Conservation (phyloP, 2,329 filamentous ascomycete species). For the Thermomyces lanuginosus region DNA sequence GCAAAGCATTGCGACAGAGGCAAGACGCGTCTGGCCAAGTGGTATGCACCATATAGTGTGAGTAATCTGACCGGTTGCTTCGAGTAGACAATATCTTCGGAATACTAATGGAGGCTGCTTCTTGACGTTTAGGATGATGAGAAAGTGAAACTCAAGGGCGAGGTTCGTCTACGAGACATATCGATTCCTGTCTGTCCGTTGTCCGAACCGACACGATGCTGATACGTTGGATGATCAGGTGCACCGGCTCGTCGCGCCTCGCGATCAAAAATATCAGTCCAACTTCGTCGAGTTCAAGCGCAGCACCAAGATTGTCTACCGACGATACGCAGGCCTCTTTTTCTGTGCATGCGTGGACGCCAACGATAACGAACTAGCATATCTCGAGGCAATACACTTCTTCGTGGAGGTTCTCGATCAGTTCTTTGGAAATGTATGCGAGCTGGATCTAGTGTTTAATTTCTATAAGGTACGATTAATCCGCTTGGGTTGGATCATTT, state of each 20-base stretch:
- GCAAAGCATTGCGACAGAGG: conserved; percentile 45
- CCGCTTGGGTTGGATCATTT: conserved; percentile 5
- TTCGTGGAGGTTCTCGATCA: conserved; percentile 97
- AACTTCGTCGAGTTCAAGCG: conserved; percentile 80
- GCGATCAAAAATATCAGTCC: conserved; percentile 98
- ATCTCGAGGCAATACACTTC: conserved; percentile 95
- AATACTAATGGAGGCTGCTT: conserved; percentile 8
- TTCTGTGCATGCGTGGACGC: conserved; percentile 99
- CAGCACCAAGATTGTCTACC: conserved; percentile 83
- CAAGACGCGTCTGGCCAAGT: conserved; percentile 96
- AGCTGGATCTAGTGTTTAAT: conserved; percentile 73
- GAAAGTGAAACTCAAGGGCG: conserved; percentile 97
- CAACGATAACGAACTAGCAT: conserved; percentile 95
- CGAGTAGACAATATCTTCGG: background rate
- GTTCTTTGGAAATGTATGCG: conserved; percentile 98
- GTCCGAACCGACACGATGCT: conserved; percentile 1
- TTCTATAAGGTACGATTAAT: conserved; percentile 45
- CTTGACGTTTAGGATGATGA: conserved; percentile 56
- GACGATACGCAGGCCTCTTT: conserved; percentile 92
- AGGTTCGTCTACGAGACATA: conserved; percentile 38
- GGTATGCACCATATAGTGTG: conserved; percentile 90
- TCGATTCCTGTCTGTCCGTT: conserved; percentile 1
- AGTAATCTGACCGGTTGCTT: conserved; percentile 13
- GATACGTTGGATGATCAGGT: conserved; percentile 38
- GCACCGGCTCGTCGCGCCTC: conserved; percentile 89